phyloP scores from a whole-genome alignment of 1,139 yeast genomes.

The Pneumocystis wakefieldiae region DNA sequence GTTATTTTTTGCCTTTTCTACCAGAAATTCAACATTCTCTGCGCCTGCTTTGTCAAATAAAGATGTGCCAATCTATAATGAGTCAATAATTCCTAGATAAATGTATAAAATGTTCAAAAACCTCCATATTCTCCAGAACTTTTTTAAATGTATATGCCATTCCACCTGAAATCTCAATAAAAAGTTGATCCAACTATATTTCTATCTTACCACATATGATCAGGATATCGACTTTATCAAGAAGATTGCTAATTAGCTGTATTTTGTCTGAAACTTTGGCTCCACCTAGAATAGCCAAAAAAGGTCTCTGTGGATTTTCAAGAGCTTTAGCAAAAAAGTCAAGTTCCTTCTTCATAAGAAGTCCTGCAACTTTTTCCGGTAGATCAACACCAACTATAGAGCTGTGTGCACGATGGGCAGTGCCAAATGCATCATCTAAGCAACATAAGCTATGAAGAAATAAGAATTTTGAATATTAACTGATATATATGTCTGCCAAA shows the following conservation, averaged over 20 bases:
- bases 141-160: constrained; percentile 98
- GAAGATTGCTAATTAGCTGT: constrained; percentile 89
- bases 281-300: constrained; percentile 95
- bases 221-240: constrained; percentile 82
- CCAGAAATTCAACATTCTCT: constrained; percentile 72
- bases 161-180: constrained; percentile 31
- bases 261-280: constrained; percentile 97
- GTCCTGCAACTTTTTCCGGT: constrained; percentile 91
- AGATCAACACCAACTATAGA: constrained; percentile 93
- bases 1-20: constrained; percentile 90
- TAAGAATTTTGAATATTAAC: constrained; percentile 1
- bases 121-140: constrained; percentile 56
- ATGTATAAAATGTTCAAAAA: neutral
- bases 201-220: constrained; percentile 60
- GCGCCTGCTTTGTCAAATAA: constrained; percentile 86
- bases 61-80: constrained; percentile 59
- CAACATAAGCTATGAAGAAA: neutral
- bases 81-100: neutral
- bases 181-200: neutral
- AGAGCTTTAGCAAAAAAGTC: constrained; percentile 92
- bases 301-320: constrained; percentile 92
- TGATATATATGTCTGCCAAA: constrained; percentile 87
- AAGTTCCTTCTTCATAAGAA: constrained; percentile 92
- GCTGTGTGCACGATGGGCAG: constrained; percentile 98
- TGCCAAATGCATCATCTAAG: constrained; percentile 79